phyloP scores from a whole-genome alignment of 768 basidiomycete species.

The Mycena rebaudengoi region DNA sequence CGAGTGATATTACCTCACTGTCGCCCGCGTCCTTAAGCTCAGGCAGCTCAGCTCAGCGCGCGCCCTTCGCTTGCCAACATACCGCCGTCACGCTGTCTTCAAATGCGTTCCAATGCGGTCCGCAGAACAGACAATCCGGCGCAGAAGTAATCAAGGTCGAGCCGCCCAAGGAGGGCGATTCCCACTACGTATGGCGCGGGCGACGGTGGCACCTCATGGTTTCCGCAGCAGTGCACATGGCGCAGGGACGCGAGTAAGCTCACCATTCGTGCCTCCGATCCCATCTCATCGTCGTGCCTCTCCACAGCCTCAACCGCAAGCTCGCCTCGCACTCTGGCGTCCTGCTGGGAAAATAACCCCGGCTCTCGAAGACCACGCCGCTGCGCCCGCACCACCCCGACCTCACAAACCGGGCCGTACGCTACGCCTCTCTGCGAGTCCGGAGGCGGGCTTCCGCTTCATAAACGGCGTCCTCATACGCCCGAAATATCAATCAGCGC shows the following conservation, averaged over 20 bases:
- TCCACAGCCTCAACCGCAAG: conserved; percentile 67
- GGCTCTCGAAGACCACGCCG: conserved; percentile 65
- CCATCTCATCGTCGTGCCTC: too few relatives aligned
- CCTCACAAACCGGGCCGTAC: conserved; percentile 83
- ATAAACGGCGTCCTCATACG: conserved; percentile 75
- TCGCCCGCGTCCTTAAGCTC: conserved; percentile 71
- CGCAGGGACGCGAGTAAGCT: conserved; percentile 59
- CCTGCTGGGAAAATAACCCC: conserved; percentile 72
- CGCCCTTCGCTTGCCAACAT: conserved; percentile 76
- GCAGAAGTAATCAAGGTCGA: conserved; percentile 81
- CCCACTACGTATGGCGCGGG: conserved; percentile 75
- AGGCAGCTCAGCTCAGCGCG: conserved; percentile 78
- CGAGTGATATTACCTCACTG: too few relatives aligned
- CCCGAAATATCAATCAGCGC: conserved; percentile 76
- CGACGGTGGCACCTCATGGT: conserved; percentile 81
- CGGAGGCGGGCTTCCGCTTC: conserved; percentile 76
- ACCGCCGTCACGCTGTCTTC: conserved; percentile 57
- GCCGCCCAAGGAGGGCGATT: conserved; percentile 68
- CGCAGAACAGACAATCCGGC: conserved; percentile 63
- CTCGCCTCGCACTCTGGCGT: conserved; percentile 74
- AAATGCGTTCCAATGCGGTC: background rate
- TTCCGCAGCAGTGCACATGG: conserved; percentile 70
- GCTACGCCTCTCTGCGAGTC: conserved; percentile 83
- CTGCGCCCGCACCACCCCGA: conserved; percentile 81
- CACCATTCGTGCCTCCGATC: background rate